phyloP scores from a whole-genome alignment of 176 grass and related monocot species.

The Aegilops umbellulata region DNA sequence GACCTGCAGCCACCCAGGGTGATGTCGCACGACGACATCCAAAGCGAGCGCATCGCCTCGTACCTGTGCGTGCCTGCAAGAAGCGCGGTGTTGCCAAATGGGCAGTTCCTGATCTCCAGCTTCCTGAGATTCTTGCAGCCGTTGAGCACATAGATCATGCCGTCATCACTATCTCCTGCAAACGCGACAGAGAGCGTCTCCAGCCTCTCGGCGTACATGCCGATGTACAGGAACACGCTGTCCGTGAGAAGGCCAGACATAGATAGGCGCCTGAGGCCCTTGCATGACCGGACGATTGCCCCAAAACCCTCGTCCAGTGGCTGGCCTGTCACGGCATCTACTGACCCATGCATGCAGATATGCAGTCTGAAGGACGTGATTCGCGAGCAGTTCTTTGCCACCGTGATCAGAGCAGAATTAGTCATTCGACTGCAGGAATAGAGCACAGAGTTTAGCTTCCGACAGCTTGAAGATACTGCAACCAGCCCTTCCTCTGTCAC shows the following conservation, averaged over 20 bases:
- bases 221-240: slow-evolving; percentile 63
- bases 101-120: slow-evolving; percentile 63
- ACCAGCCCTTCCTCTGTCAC: slow-evolving; percentile 76
- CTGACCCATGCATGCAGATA: slow-evolving; percentile 36
- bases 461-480: slow-evolving; percentile 55
- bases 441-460: slow-evolving; percentile 53
- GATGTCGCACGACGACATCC: slow-evolving; percentile 69
- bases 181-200: slow-evolving; percentile 64
- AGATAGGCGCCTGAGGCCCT: slow-evolving; percentile 50
- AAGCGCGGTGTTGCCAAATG: slow-evolving; percentile 55
- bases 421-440: slow-evolving; percentile 77
- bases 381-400: slow-evolving; percentile 54
- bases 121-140: slow-evolving; percentile 77
- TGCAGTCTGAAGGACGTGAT: slow-evolving; percentile 57
- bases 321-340: slow-evolving; percentile 58
- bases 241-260: slow-evolving; percentile 63
- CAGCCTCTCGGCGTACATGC: slow-evolving; percentile 59
- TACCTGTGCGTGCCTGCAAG: slow-evolving; percentile 43
- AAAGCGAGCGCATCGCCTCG: slow-evolving; percentile 69
- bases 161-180: slow-evolving; percentile 47
- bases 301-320: slow-evolving; percentile 76
- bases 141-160: slow-evolving; percentile 67
- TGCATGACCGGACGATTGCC: slow-evolving; percentile 68
- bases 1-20: slow-evolving; percentile 67
- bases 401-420: slow-evolving; percentile 49